These are phyloP conservation scores for Amanita phalloides DNA, from an alignment of 768 basidiomycete genomes.

Conservation along the genomic window DNA sequence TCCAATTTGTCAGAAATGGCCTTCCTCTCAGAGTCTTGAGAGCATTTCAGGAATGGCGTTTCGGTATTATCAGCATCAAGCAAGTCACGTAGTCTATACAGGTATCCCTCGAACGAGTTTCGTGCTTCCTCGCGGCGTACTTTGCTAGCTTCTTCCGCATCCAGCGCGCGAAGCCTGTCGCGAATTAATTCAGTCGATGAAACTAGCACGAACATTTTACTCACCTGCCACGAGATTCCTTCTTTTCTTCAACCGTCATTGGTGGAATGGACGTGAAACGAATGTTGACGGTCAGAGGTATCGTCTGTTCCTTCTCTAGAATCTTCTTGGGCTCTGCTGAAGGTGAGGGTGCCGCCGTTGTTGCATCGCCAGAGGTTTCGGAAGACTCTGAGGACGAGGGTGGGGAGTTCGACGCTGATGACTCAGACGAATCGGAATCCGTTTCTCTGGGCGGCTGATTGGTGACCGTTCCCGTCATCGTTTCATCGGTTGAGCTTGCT, in stretches of 20 bases:
- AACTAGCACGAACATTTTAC: slow-evolving; percentile 10
- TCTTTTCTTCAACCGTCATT: slow-evolving; percentile 72
- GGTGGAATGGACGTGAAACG: slow-evolving; percentile 61
- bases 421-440: slow-evolving; percentile 16
- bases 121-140: slow-evolving; percentile 78
- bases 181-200: slow-evolving; percentile 1
- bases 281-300: slow-evolving; percentile 53
- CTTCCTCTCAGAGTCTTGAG: slow-evolving; percentile 59
- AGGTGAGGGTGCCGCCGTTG: slow-evolving; percentile 26
- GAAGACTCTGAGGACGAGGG: slow-evolving; percentile 16
- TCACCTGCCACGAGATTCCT: slow-evolving; percentile 60
- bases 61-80: slow-evolving; percentile 54
- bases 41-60: slow-evolving; percentile 80
- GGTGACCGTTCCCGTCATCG: slow-evolving; percentile 28
- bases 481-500: slow-evolving; percentile 29
- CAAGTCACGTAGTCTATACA: slow-evolving; percentile 86
- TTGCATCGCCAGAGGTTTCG: slow-evolving; percentile 14
- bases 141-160: slow-evolving; percentile 68
- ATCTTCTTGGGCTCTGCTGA: slow-evolving; percentile 25
- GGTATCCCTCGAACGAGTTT: slow-evolving; percentile 84
- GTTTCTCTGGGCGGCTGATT: slow-evolving; percentile 31
- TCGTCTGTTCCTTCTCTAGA: slow-evolving; percentile 45
- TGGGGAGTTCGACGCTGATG: slow-evolving; percentile 20
- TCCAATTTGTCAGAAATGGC: slow-evolving; percentile 56
- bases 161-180: slow-evolving; percentile 66